A percentile compares a stretch with the other conserved stretches of the same genome.
Evolutionary conservation across 75 land plant genomes (phyloP).

Genomic region (Pinus tabuliformis): DNA sequence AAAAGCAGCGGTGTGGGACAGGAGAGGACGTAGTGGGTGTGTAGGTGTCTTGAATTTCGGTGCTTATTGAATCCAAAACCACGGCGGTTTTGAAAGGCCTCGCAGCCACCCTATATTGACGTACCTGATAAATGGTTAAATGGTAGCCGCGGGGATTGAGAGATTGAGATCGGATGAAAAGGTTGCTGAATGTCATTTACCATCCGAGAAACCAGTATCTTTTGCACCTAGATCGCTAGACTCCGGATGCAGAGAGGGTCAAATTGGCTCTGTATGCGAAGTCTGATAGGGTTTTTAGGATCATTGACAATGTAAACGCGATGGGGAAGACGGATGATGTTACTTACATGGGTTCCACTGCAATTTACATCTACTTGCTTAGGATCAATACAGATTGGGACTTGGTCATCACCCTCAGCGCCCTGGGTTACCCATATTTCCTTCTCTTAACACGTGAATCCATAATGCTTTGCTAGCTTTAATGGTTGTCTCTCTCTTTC

Average conservation of each 20-base stretch:
- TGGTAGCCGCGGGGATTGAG: constrained; percentile 54
- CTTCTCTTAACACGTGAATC: no score
- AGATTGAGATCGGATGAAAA: constrained; percentile 23
- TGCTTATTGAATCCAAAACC: background rate
- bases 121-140: constrained; percentile 66
- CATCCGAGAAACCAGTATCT: constrained; percentile 75
- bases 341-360: constrained; percentile 41
- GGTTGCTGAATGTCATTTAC: constrained; percentile 57
- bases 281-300: constrained; percentile 25
- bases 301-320: constrained; percentile 57
- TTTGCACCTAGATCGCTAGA: constrained; percentile 63
- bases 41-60: no score
- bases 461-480: no score
- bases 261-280: constrained; percentile 44
- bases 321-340: constrained; percentile 57
- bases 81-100: background rate
- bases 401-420: constrained; percentile 46
- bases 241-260: constrained; percentile 43
- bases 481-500: no score
- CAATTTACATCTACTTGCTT: constrained; percentile 42
- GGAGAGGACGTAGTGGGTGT: no score
- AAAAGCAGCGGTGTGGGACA: no score
- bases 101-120: constrained; percentile 56
- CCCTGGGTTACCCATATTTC: constrained; percentile 35
- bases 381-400: constrained; percentile 35